Evolutionary conservation across 1,139 yeast genomes (phyloP).

Genomic region (Hansenula anomala): DNA sequence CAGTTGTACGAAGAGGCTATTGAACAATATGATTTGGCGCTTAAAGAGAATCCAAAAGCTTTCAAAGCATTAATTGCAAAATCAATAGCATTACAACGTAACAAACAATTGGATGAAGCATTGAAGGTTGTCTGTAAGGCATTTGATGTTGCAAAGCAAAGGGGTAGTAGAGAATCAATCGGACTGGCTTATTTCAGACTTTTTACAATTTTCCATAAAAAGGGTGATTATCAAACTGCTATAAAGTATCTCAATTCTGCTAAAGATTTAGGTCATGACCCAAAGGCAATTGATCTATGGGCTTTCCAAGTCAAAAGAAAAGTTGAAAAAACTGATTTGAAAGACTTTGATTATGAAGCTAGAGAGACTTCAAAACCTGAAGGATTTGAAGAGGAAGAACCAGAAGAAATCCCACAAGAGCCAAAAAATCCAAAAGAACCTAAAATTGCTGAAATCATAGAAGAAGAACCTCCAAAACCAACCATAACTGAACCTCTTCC

Average conservation of each 20-base stretch:
- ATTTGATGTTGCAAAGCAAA: conserved; percentile 43
- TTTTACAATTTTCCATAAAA: conserved; percentile 44
- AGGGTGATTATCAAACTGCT: conserved; percentile 45
- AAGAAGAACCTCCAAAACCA: too few relatives aligned
- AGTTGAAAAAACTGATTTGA: conserved; percentile 20
- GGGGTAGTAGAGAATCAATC: conserved; percentile 49
- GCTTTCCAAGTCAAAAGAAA: conserved; percentile 40
- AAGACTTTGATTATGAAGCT: conserved; percentile 7
- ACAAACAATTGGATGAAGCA: conserved; percentile 45
- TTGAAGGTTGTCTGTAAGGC: conserved; percentile 52
- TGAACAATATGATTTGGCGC: conserved; percentile 26
- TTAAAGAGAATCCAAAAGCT: conserved; percentile 38
- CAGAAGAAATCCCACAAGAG: conserved; percentile 2
- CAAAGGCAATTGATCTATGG: conserved; percentile 25
- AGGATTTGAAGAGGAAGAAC: not conserved
- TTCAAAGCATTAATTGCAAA: conserved; percentile 48
- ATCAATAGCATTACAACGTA: conserved; percentile 53
- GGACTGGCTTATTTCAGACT: conserved; percentile 58
- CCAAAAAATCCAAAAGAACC: too few relatives aligned
- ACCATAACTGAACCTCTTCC: too few relatives aligned
- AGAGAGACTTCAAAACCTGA: conserved; percentile 2
- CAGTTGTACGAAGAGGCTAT: conserved; percentile 35
- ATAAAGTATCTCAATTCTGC: conserved; percentile 46
- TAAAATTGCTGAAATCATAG: too few relatives aligned
- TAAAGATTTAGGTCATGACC: conserved; percentile 36